Evolutionary conservation across 768 basidiomycete species (phyloP), one percentile per base, ranked within the genome.

Genomic region (Mycena floridula): DNA sequence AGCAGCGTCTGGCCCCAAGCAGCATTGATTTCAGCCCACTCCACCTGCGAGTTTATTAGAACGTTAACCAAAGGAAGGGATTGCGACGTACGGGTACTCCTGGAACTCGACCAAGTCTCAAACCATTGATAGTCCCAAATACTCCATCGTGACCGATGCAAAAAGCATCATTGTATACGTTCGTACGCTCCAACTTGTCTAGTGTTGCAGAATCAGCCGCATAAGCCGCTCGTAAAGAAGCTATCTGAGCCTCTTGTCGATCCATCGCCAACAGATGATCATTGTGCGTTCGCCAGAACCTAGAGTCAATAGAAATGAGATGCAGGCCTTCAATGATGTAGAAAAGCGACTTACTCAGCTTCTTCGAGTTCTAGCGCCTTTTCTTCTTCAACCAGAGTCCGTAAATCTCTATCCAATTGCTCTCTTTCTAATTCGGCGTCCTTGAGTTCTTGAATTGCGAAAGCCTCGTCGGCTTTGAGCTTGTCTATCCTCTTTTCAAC

Each of bases 11-110:
- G 86, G 2, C 96, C 96, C 93, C 95, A 96, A 15, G 96, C 96
- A 9, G 96, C 96, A 58, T 98, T 98, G 61, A 98, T 93, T 65
- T 99, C 96, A 3, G 90, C 80, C 94, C 94, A 99, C 59, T 98
- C 96, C 24, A 98, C 94, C 82, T 90, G 50, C 7, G 47, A 27
- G 7, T 35, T 12, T 24, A 51, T 52, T 44, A 53, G 40, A 57
- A 46, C 24, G 35, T 25, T 40, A 21, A 24, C 25, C 23, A 28
- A 47, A 46, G 28, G n/a, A 22, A 37, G 26, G 25, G 37, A 41
- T 15, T 40, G 21, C 12, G 38, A 68, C 81, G 32, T 59, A 89
- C 89, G n/a, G 81, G 82, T 37, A 87, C 82, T 23, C 82, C 81
- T 36, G 88, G 81, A 8, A 94, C 82, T 50, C 94, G 80, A 3